phyloP scores from a whole-genome alignment of 208 protist genomes.

The Trypanosoma platydactyli region DNA sequence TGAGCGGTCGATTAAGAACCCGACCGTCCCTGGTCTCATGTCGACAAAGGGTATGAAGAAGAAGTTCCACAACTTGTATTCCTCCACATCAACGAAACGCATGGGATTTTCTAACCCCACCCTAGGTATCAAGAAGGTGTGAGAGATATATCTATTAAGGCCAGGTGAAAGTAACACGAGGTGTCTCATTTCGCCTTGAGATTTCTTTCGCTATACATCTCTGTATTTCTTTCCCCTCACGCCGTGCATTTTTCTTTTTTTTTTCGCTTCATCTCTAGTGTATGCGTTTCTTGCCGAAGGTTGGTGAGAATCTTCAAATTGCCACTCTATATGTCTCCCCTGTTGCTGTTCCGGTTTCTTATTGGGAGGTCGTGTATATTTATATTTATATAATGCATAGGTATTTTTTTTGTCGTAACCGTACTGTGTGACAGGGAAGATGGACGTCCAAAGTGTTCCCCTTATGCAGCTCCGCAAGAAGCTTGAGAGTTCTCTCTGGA shows the following conservation, averaged over 20 bases:
- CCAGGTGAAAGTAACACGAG: no score
- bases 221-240: not conserved
- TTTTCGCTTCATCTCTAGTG: not conserved
- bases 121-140: conserved; percentile 88
- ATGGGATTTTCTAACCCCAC: conserved; percentile 89
- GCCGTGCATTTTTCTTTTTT: conserved; percentile 4
- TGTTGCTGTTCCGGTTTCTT: not conserved
- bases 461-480: conserved; percentile 36
- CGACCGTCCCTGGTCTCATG: conserved; percentile 88
- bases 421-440: not conserved
- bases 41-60: conserved; percentile 92
- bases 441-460: conserved; percentile 30
- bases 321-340: not conserved
- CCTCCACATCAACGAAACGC: conserved; percentile 82
- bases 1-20: conserved; percentile 78
- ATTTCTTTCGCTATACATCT: no score
- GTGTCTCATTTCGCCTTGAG: no score
- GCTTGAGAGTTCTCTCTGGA: conserved; percentile 34
- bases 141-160: conserved; percentile 7
- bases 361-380: not conserved
- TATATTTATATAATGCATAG: conserved; percentile 3
- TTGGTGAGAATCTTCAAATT: not conserved
- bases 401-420: conserved; percentile 5
- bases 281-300: no score
- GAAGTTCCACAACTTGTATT: conserved; percentile 91